phyloP scores from a whole-genome alignment of 352 stramenopile species.

The Phytophthora europaea region DNA sequence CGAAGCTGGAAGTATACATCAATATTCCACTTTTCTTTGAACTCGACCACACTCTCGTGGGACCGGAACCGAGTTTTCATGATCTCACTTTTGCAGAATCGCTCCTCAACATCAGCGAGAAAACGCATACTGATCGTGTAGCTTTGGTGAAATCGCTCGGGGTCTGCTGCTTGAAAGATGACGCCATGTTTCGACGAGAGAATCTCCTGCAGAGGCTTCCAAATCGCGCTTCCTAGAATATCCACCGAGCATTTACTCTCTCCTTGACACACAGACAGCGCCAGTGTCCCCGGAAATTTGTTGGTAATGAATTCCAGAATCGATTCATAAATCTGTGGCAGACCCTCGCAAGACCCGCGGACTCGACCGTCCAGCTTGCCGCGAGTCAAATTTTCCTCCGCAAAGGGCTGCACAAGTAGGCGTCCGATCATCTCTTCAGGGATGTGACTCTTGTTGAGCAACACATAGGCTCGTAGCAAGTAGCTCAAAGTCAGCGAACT shows the following conservation, averaged over 20 bases:
- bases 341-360: slow-evolving; percentile 81
- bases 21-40: slow-evolving; percentile 91
- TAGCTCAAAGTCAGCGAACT: slow-evolving; percentile 72
- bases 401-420: slow-evolving; percentile 81
- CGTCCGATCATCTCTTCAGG: slow-evolving; percentile 87
- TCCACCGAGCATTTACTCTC: slow-evolving; percentile 77
- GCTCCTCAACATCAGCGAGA: slow-evolving; percentile 57
- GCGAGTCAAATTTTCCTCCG: slow-evolving; percentile 81
- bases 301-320: slow-evolving; percentile 79
- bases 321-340: slow-evolving; percentile 76
- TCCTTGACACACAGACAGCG: slow-evolving; percentile 73
- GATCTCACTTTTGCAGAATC: slow-evolving; percentile 61
- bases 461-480: slow-evolving; percentile 78
- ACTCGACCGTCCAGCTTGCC: slow-evolving; percentile 77
- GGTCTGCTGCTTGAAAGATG: slow-evolving; percentile 86
- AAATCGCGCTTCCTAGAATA: slow-evolving; percentile 85
- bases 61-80: slow-evolving; percentile 76
- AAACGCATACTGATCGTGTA: slow-evolving; percentile 87
- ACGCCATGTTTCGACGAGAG: slow-evolving; percentile 77
- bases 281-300: slow-evolving; percentile 74
- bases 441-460: slow-evolving; percentile 79
- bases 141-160: slow-evolving; percentile 83
- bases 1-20: slow-evolving; percentile 90
- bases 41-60: slow-evolving; percentile 80
- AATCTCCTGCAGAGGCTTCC: slow-evolving; percentile 78